Percentiles rank a stretch among this genome's conserved stretches.
phyloP scores from a whole-genome alignment of 1,284 basidiomycete species.

The Stereum hirsutum region DNA sequence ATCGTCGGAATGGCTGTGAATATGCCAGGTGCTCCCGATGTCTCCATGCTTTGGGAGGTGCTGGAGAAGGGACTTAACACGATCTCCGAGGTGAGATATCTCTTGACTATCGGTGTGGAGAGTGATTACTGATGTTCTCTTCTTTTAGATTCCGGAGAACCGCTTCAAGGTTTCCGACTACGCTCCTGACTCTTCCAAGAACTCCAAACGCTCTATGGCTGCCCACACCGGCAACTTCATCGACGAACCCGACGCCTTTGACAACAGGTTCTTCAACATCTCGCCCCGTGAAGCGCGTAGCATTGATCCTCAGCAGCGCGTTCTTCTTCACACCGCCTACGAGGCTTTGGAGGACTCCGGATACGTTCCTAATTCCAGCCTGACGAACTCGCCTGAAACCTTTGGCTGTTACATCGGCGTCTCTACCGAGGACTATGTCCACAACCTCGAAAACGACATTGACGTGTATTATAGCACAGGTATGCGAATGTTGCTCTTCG shows the following conservation, averaged over 20 bases:
- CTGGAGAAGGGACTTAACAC: constrained; percentile 50
- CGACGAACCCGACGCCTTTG: constrained; percentile 46
- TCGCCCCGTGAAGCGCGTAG: constrained; percentile 61
- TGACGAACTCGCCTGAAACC: constrained; percentile 37
- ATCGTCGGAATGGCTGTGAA: constrained; percentile 64
- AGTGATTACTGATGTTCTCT: too few relatives aligned
- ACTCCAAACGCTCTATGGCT: constrained; percentile 31
- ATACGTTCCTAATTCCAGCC: constrained; percentile 50
- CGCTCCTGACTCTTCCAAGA: constrained; percentile 16
- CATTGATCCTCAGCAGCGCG: constrained; percentile 70
- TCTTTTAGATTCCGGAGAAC: constrained; percentile 42
- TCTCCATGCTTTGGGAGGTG: constrained; percentile 44
- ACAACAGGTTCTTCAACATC: constrained; percentile 62
- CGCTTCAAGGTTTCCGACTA: constrained; percentile 45
- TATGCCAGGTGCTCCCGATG: constrained; percentile 46
- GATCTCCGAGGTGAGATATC: constrained; percentile 38
- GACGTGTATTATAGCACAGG: constrained; percentile 68
- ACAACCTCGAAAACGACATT: constrained; percentile 51
- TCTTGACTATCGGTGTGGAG: too few relatives aligned
- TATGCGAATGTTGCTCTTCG: constrained; percentile 24
- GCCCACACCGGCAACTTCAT: constrained; percentile 58
- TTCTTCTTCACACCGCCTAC: constrained; percentile 56
- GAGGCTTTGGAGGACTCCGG: constrained; percentile 63
- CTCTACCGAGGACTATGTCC: constrained; percentile 59
- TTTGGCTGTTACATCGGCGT: constrained; percentile 61